Conservation (phyloP, 73 alveolate genomes). For the Paraurostyla sp. region DNA sequence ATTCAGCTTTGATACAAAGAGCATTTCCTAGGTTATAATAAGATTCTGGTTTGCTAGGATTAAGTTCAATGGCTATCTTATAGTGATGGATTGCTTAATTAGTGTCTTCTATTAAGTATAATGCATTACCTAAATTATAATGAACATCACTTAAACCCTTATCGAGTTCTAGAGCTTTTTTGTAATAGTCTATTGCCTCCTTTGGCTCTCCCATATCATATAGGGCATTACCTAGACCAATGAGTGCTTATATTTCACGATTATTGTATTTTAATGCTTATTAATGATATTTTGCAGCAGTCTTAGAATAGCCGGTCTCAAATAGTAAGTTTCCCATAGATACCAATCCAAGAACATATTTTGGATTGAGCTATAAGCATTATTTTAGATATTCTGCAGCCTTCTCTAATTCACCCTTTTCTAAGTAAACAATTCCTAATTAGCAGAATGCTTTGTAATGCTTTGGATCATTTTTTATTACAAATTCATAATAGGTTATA, state of each 20-base stretch:
- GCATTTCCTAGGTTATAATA: conserved; percentile 92
- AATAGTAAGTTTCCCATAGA: conserved; percentile 87
- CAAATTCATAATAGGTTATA: conserved; percentile 76
- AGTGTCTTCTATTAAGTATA: conserved; percentile 84
- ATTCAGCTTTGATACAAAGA: conserved; percentile 60
- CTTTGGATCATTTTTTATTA: conserved; percentile 82
- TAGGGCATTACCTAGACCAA: conserved; percentile 94
- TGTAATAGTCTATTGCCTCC: conserved; percentile 86
- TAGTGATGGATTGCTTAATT: conserved; percentile 88
- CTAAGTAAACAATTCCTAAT: conserved; percentile 83
- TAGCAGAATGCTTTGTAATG: conserved; percentile 87
- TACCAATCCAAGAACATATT: conserved; percentile 83
- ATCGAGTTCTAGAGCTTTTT: conserved; percentile 84
- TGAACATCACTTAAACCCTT: conserved; percentile 83
- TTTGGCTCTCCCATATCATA: conserved; percentile 88
- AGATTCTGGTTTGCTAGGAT: conserved; percentile 89
- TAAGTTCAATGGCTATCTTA: conserved; percentile 82
- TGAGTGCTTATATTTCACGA: conserved; percentile 87
- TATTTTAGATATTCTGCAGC: conserved; percentile 85
- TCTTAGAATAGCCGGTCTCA: conserved; percentile 87
- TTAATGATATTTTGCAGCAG: conserved; percentile 83
- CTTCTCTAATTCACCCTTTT: conserved; percentile 76
- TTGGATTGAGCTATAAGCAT: conserved; percentile 76
- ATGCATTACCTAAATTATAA: conserved; percentile 91
- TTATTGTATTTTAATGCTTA: conserved; percentile 85